phyloP scores from a whole-genome alignment of 345 rosid genomes.

The Excoecaria agallocha region DNA sequence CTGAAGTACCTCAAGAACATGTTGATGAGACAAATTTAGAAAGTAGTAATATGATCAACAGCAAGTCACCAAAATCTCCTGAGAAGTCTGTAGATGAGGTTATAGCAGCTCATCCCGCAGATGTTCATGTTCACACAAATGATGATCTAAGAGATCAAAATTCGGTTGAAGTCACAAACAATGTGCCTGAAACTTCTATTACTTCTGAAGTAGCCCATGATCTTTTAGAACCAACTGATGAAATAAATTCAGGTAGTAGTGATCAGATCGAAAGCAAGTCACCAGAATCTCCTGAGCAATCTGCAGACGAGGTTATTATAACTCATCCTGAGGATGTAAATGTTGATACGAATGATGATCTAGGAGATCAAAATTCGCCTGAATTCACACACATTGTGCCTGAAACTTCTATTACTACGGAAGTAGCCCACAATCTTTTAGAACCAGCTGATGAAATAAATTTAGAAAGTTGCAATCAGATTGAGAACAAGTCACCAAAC shows the following conservation, averaged over 20 bases:
- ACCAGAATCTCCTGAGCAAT: slow-evolving; percentile 21
- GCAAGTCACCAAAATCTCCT: neutral
- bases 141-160: slow-evolving; percentile 13
- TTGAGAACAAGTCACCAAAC: slow-evolving; percentile 15
- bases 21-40: neutral
- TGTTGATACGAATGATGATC: too few species aligned
- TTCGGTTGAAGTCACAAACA: neutral
- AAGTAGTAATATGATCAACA: neutral
- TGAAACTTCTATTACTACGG: too few species aligned
- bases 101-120: neutral
- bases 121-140: neutral
- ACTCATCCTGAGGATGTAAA: neutral
- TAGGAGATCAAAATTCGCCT: too few species aligned
- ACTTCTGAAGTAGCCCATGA: neutral
- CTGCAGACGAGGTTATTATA: slow-evolving; percentile 35
- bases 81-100: slow-evolving; percentile 24
- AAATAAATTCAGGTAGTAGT: slow-evolving; percentile 28
- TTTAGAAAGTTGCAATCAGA: slow-evolving; percentile 24
- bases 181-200: neutral
- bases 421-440: slow-evolving; percentile 1
- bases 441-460: slow-evolving; percentile 28
- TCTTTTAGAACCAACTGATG: slow-evolving; percentile 17
- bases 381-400: too few species aligned
- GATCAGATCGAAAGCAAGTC: slow-evolving; percentile 13
- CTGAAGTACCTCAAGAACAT: neutral